Evolutionary conservation across 768 basidiomycete genomes (phyloP).

Genomic region (Cystofilobasidium macerans): DNA sequence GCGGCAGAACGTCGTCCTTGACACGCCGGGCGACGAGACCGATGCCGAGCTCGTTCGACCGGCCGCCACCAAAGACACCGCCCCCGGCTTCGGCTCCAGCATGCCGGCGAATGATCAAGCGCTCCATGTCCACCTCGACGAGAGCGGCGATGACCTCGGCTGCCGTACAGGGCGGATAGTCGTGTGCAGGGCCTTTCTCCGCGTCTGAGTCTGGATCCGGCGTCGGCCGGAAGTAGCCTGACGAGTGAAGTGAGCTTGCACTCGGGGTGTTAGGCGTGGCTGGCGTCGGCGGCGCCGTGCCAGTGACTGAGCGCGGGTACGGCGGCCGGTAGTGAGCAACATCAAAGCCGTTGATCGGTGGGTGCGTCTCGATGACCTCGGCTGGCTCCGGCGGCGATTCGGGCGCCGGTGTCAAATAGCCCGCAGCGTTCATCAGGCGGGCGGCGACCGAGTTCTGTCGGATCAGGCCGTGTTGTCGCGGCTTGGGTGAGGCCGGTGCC

Average conservation of each 20-base stretch:
- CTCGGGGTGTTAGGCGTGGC: slow-evolving; percentile 16
- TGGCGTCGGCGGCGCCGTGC: not conserved
- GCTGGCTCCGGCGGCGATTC: not conserved
- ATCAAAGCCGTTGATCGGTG: slow-evolving; percentile 9
- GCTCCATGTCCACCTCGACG: slow-evolving; percentile 90
- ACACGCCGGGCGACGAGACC: slow-evolving; percentile 43
- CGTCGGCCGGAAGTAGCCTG: slow-evolving; percentile 5
- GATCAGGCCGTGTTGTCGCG: not conserved
- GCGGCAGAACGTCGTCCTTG: slow-evolving; percentile 71
- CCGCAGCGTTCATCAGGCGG: slow-evolving; percentile 17
- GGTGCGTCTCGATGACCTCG: slow-evolving; percentile 6
- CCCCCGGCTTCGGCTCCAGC: slow-evolving; percentile 32
- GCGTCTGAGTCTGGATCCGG: not conserved
- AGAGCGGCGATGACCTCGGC: slow-evolving; percentile 76
- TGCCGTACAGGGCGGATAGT: slow-evolving; percentile 45
- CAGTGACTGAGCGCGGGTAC: slow-evolving; percentile 14
- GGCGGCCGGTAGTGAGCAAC: slow-evolving; percentile 21
- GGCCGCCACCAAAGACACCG: slow-evolving; percentile 3
- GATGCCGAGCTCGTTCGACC: slow-evolving; percentile 38
- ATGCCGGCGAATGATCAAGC: slow-evolving; percentile 59
- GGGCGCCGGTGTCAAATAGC: slow-evolving; percentile 8
- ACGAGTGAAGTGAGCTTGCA: slow-evolving; percentile 17
- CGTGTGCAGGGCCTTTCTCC: slow-evolving; percentile 1
- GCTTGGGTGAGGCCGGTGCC: not conserved
- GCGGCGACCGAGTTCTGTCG: slow-evolving; percentile 21